Base-by-base conservation (phyloP, 129 eudicot species). In the Sambucus nigra region DNA sequence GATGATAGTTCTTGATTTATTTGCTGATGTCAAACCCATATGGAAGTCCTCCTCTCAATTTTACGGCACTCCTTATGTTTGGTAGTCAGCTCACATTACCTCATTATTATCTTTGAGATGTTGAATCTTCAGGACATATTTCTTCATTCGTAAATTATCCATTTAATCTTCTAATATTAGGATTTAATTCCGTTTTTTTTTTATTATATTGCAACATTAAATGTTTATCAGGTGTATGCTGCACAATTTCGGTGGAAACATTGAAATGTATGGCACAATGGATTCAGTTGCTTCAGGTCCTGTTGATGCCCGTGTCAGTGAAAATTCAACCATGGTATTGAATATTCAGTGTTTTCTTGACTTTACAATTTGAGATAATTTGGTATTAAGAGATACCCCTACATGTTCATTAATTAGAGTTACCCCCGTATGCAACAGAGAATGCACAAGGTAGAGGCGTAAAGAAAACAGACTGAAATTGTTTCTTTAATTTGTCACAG, bases 1-100 rank as follows among this genome's bases (percentile, higher is more conserved):
- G 81, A 91, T 91, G 95, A 79, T 86, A 69, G 99, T 91, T 72
- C 95, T 91, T 73, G 99, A 91, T 73, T 72, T 91, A 52, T 91
- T 91, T 79, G 99, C 99, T 55, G 99, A 91, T 62, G 95, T 75
- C 54, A 91, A 80, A 70, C 99, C 99, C 45, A 59, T 85, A 41
- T 91, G 99, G 99, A 78, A 86, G 59, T 79, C 86, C n/a, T 91
- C 95, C 39, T 85, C 82, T 44, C 99, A 91, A 61, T 91, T 91
- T 67, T 91, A 91, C 51, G 94, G 83, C 74, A 86, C 94, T 57
- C 99, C 95, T 47, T 89, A 85, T 72, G 73, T 91, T 70, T 91
- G 99, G 99, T 75, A 85, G 31, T 51, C 44, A 26, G 45, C 68
- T 49, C 19, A 2, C 64, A 27, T 17, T 35, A 45, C 25, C 49